Conservation (phyloP, 2,329 filamentous ascomycete species). For the Pyrenochaeta sp. region DNA sequence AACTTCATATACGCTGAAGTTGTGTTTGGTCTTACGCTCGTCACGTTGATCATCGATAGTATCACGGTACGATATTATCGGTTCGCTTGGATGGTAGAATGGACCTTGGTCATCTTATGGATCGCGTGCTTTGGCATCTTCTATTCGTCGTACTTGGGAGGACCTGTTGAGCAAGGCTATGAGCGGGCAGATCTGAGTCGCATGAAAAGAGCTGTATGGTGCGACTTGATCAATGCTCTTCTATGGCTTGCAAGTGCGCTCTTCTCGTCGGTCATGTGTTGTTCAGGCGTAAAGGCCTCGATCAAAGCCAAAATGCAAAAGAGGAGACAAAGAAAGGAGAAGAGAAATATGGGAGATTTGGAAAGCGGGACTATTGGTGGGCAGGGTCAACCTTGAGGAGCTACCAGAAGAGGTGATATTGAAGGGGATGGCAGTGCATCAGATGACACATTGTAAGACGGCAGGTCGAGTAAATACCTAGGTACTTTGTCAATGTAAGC, state of each 20-base stretch:
- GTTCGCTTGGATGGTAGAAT: constrained; percentile 30
- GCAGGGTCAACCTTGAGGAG: no score
- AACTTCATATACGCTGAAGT: constrained; percentile 31
- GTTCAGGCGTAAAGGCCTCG: constrained; percentile 24
- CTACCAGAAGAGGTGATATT: neutral
- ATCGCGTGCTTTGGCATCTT: constrained; percentile 31
- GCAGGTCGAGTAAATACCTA: no score
- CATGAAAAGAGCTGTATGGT: constrained; percentile 31
- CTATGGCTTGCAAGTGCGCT: constrained; percentile 31
- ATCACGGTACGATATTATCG: constrained; percentile 30
- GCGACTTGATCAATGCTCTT: constrained; percentile 30
- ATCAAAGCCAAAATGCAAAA: constrained; percentile 19
- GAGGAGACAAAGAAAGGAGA: constrained; percentile 7
- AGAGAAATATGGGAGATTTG: constrained; percentile 6
- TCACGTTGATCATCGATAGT: constrained; percentile 22
- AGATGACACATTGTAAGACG: neutral
- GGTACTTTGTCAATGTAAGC: no score
- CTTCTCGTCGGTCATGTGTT: constrained; percentile 36
- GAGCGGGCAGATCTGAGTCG: constrained; percentile 14
- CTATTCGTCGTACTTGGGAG: constrained; percentile 18
- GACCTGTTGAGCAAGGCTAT: constrained; percentile 10
- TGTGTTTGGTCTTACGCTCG: constrained; percentile 22
- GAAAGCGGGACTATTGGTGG: constrained; percentile 4
- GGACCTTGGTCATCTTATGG: constrained; percentile 26
- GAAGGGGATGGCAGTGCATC: neutral